Evolutionary conservation across 176 grass and related monocot genomes (phyloP), one percentile per base, ranked within the genome.

Genomic region (Eremochloa ophiuroides): DNA sequence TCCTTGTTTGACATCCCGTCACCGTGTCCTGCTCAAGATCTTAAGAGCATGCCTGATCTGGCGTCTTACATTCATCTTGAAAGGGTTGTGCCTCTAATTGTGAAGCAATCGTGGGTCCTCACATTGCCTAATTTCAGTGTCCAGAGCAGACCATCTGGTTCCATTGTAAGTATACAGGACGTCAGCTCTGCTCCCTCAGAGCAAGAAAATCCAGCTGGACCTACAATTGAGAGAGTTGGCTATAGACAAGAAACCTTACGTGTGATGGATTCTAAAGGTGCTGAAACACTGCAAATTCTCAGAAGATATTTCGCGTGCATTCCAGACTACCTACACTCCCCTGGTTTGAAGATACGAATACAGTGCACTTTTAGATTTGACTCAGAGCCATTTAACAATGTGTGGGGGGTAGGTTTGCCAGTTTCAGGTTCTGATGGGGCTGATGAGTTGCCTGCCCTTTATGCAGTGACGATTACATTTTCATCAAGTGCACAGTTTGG

Each of bases 21-120:
- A 51, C 74, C 82, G 43, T 41, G 47, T 48, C 81, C 84, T 46
- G 40, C 77, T 71, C 67, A 88, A 79, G 87, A 92, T 81, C 82
- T 83, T 69, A 89, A 88, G 44, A 89, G 69, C 66, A 69, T 87
- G 83, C 38, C 84, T 56, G 64, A 68, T 83, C 50, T 98, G 33
- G 68, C 86, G 34, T 91, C 92, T 58, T 98, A 93, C 80, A 98
- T 98, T 67, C 86, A 93, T 83, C 76, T 98, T 58, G 88, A 98
- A 82, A 90, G 95, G 66, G 84, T 88, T 47, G 71, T 85, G 62
- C 90, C 90, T 29, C 59, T 92, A 47, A 44, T 98, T 69, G 95
- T 98, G 70, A 91, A 98, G 68, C 92, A 93, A 69, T 91, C 94
- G 31, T 97, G 94, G 94, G 86, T 84, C 63, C 88, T 93, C 18